Evolutionary conservation across 208 protist genomes (phyloP), one percentile per base, ranked within the genome.

Genomic region (Wallacemonas sp.): DNA sequence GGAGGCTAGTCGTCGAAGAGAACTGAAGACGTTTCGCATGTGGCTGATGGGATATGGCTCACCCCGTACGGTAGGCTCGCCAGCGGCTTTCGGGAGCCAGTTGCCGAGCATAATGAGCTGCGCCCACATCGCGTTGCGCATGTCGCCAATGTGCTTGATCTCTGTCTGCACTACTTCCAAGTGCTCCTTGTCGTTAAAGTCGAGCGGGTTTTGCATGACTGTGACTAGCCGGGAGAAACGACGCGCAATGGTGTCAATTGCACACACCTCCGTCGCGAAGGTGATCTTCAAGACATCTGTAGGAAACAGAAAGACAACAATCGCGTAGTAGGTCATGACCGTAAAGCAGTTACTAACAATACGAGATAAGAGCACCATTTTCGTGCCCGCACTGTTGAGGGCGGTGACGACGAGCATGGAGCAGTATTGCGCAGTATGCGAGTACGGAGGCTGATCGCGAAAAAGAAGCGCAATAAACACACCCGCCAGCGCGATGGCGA

Each of bases 311-410:
- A 92, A 81, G 3, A 85, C 82, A 41, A 75, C 71, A 39, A 92
- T 88, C 6, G 72, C 72, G 67, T 83, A 88, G 61, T 92, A 92
- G 58, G 82, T 72, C 59, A 92, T 87, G 12, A 88, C 72, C 14
- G 82, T 71, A 27, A 92, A 86, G 5, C 53, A 62, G 68, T 84
- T 88, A 44, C 72, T 68, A 1, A 77, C 64, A 22, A 92, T 42
- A 34, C 86, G 86, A 0, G 73, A 54, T 9, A 88, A 51, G 24
- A 81, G 61, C 46, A 72, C 59, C 30, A 72, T 9, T 31, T 75
- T 72, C 4, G 61, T 73, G 2, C 53, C n/a, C 0, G 75, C 78
- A 0, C 75, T 59, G 1, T 75, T 67, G 27, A 90, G 39, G 5
- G 58, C 58, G 0, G 80, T 62, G 15, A 80, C 55, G 36, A 82